Conservation (phyloP, 2,329 filamentous ascomycete genomes). For the Fusarium mexicanum region DNA sequence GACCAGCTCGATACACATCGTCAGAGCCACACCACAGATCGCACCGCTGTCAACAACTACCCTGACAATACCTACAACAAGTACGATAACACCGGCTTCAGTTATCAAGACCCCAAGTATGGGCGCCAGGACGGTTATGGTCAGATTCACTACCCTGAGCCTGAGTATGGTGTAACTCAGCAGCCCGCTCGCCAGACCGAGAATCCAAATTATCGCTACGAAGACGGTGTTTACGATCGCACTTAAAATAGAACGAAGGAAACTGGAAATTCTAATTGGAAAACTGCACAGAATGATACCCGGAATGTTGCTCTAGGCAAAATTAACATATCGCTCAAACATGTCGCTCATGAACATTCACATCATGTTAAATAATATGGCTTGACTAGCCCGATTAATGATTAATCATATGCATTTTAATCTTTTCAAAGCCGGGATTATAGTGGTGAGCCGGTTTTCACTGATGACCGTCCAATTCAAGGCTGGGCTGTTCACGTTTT, state of each 20-base stretch:
- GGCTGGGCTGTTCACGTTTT: background rate
- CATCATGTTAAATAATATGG: constrained; percentile 18
- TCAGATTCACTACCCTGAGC: constrained; percentile 41
- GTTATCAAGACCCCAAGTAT: constrained; percentile 37
- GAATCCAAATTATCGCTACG: constrained; percentile 47
- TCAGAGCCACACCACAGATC: constrained; percentile 55
- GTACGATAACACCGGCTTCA: constrained; percentile 38
- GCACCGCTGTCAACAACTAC: constrained; percentile 47
- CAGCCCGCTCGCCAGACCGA: constrained; percentile 7
- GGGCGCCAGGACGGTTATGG: constrained; percentile 43
- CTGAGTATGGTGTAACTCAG: constrained; percentile 30
- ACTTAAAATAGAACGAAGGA: constrained; percentile 3
- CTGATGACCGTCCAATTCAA: too few relatives aligned
- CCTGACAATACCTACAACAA: constrained; percentile 41
- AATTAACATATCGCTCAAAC: constrained; percentile 20
- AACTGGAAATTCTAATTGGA: background rate
- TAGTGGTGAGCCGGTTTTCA: background rate
- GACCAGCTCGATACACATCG: constrained; percentile 51
- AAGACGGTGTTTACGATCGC: constrained; percentile 51
- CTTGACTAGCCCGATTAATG: constrained; percentile 24
- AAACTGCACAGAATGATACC: constrained; percentile 22
- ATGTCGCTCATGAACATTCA: constrained; percentile 14
- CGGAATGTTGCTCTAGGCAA: constrained; percentile 10
- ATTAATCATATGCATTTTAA: constrained; percentile 19
- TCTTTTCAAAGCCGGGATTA: background rate